These are phyloP conservation scores for Byssochlamys sp. DNA, from an alignment of 2,329 filamentous ascomycete genomes.

Conservation along the genomic window DNA sequence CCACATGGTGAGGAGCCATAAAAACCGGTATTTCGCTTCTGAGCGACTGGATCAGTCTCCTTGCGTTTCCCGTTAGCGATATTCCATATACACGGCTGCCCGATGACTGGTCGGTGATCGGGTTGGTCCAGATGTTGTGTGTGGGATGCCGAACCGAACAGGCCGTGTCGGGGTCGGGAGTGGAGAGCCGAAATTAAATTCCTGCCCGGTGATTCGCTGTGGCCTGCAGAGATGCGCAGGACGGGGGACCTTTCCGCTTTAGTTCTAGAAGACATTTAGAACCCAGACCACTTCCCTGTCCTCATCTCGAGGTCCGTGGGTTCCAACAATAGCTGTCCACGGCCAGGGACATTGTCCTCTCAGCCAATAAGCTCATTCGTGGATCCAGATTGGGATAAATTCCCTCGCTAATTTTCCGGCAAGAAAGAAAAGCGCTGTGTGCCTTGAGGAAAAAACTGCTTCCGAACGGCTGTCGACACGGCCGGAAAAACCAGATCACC, in stretches of 20 bases:
- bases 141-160: not conserved
- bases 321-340: not conserved
- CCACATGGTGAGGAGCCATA: not conserved
- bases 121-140: not conserved
- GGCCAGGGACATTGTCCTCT: not conserved
- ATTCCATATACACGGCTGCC: not conserved
- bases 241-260: not conserved
- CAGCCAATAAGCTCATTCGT: not conserved
- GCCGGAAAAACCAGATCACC: not conserved
- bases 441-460: not conserved
- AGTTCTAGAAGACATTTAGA: not conserved
- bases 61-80: not conserved
- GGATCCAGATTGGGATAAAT: not conserved
- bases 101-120: not conserved
- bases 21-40: not conserved
- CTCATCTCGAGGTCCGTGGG: not conserved
- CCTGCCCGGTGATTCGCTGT: not conserved
- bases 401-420: not conserved
- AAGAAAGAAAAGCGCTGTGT: not conserved
- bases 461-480: not conserved
- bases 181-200: not conserved
- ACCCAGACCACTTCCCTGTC: not conserved
- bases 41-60: not conserved
- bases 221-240: not conserved
- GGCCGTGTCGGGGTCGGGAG: not conserved